Base-by-base conservation (phyloP, 371 early-diverging fungal species). In the Mortierella sp. region DNA sequence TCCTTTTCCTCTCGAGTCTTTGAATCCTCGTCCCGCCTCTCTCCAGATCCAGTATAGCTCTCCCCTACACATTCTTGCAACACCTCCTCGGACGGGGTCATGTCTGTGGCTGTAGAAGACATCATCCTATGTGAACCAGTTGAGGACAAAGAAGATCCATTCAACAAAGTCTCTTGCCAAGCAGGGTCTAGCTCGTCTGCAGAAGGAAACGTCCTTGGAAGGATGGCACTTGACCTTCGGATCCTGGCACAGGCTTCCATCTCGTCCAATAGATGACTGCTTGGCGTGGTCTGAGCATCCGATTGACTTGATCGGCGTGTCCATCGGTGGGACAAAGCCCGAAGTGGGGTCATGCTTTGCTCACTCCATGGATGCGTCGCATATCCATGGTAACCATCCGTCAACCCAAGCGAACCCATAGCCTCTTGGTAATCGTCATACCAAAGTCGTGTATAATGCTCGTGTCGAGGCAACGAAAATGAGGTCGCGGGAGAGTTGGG, bases 341-440 rank as follows among this genome's bases (percentile, higher is more conserved):
- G 67, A 11, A 72, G 67, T 9, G 77, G 77, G 4, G 68, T 75
- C 4, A 70, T 72, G 30, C 77, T 76, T 58, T 76, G 77, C n/a
- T 76, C 77, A 44, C 77, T 76, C 77, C 77, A 76, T 16, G 68
- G 72, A 29, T 76, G 71, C 3, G 77, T 76, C 15, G 77, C 77
- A 61, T 68, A 76, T 9, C 77, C 77, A 56, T 76, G 77, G 47
- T 75, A 75, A 23, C 71, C 76, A 60, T 75, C 76, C 65, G 64
- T 64, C 21, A 57, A 50, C 1, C 60, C 66, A 1, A 56, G 12
- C 19, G 67, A 47, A 11, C 55, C 64, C 9, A 25, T 4, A 9
- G 61, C 23, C 12, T 60, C 60, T 2, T 44, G 25, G 16, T 46
- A 25, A 12, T 60, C 62, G 44, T 74, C 75, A 19, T 64, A 44